Conservation (phyloP, 495 filamentous ascomycete genomes). For the Aspergillus leporis region DNA sequence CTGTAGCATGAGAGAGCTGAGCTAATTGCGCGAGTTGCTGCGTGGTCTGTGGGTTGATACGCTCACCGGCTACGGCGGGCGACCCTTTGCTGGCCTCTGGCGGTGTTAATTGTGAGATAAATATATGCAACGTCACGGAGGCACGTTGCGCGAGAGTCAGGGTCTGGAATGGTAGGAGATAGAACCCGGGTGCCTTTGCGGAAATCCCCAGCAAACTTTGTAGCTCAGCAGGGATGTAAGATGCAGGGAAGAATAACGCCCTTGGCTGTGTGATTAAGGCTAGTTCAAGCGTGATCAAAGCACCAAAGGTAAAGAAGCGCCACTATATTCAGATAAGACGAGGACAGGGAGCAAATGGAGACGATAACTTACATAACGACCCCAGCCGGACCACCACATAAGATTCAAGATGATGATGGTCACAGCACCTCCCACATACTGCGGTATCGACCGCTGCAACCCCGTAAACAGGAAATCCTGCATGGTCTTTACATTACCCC, state of each 20-base stretch:
- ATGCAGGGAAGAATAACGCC: conserved; percentile 36
- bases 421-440: conserved; percentile 64
- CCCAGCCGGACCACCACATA: conserved; percentile 80
- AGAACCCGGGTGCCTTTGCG: conserved; percentile 46
- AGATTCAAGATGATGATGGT: conserved; percentile 68
- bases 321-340: conserved; percentile 52
- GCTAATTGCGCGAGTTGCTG: conserved; percentile 46
- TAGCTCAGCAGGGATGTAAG: conserved; percentile 39
- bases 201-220: conserved; percentile 64
- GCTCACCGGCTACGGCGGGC: conserved; percentile 21
- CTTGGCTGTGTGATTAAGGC: conserved; percentile 67
- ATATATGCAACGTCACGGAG: conserved; percentile 81
- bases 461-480: conserved; percentile 74
- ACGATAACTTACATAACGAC: conserved; percentile 55
- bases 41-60: conserved; percentile 34
- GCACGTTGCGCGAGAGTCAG: conserved; percentile 74
- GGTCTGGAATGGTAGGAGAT: conserved; percentile 87
- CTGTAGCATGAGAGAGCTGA: conserved; percentile 51
- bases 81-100: conserved; percentile 34
- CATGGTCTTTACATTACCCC: conserved; percentile 68
- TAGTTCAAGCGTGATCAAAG: conserved; percentile 71
- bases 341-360: background rate
- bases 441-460: conserved; percentile 55
- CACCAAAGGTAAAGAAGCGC: conserved; percentile 77
- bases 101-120: conserved; percentile 74